Evolutionary conservation across 495 filamentous ascomycete genomes (phyloP).

Genomic region (Lasiosphaeria hispida): DNA sequence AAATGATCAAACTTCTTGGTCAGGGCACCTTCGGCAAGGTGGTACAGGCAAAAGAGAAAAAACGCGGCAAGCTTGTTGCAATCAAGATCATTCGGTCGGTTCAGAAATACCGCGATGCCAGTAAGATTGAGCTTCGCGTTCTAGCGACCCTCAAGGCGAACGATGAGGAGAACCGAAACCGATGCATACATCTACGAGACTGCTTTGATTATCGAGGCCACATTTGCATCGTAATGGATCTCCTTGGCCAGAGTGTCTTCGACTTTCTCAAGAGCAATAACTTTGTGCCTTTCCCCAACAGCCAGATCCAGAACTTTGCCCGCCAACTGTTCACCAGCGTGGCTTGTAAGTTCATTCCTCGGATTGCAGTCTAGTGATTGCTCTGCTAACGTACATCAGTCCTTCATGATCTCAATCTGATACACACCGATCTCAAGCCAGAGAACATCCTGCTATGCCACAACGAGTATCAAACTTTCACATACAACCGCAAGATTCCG

Average conservation of each 20-base stretch:
- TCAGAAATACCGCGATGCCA: slow-evolving; percentile 95
- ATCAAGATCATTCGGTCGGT: slow-evolving; percentile 98
- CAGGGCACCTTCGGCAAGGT: slow-evolving; percentile 99
- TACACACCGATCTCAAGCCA: slow-evolving; percentile 96
- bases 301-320: slow-evolving; percentile 95
- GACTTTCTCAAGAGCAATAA: slow-evolving; percentile 94
- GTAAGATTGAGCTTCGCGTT: slow-evolving; percentile 92
- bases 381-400: slow-evolving; percentile 57
- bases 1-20: slow-evolving; percentile 81
- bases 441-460: slow-evolving; percentile 96
- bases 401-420: slow-evolving; percentile 94
- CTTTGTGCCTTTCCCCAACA: slow-evolving; percentile 98
- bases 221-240: slow-evolving; percentile 98
- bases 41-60: slow-evolving; percentile 82
- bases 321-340: slow-evolving; percentile 96
- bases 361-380: not conserved
- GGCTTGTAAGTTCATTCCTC: slow-evolving; percentile 69
- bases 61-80: slow-evolving; percentile 72
- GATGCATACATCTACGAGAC: slow-evolving; percentile 94
- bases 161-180: slow-evolving; percentile 87
- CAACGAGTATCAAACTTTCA: slow-evolving; percentile 90
- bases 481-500: slow-evolving; percentile 90
- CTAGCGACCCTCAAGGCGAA: slow-evolving; percentile 86
- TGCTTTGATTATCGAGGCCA: slow-evolving; percentile 98
- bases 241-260: slow-evolving; percentile 95